Conservation (phyloP, 495 filamentous ascomycete genomes). For the Annulohypoxylon maeteangense region DNA sequence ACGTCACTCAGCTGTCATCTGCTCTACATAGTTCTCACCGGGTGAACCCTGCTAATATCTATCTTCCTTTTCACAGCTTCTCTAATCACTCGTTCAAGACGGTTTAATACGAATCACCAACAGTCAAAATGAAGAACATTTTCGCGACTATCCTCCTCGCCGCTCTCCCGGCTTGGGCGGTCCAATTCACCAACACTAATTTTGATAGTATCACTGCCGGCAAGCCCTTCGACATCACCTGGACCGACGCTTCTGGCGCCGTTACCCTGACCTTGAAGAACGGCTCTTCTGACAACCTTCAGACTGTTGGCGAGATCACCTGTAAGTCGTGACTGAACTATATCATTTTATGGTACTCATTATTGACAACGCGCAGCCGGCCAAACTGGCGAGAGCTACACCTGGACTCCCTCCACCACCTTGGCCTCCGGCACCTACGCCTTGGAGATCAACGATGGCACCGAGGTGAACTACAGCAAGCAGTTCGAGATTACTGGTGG, state of each 20-base stretch:
- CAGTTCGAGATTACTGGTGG: conserved; percentile 51
- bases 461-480: conserved; percentile 55
- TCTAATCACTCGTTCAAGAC: conserved; percentile 43
- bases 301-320: conserved; percentile 49
- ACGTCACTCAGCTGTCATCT: conserved; percentile 3
- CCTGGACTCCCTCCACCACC: conserved; percentile 47
- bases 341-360: neutral
- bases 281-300: conserved; percentile 48
- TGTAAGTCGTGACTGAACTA: conserved; percentile 42
- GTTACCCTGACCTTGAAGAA: conserved; percentile 55
- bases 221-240: conserved; percentile 56
- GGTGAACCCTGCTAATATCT: conserved; percentile 17
- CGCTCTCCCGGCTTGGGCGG: conserved; percentile 54
- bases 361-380: conserved; percentile 45
- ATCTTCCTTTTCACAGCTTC: conserved; percentile 8
- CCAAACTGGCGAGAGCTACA: conserved; percentile 48
- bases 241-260: conserved; percentile 50
- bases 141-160: conserved; percentile 47
- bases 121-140: conserved; percentile 59
- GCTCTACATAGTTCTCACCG: conserved; percentile 7
- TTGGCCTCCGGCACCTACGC: conserved; percentile 56
- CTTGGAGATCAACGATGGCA: conserved; percentile 53
- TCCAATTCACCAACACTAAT: conserved; percentile 55
- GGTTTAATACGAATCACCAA: conserved; percentile 29
- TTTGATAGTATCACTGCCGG: conserved; percentile 51